phyloP scores from a whole-genome alignment of 2,329 filamentous ascomycete species.

The Byssothecium circinans region DNA sequence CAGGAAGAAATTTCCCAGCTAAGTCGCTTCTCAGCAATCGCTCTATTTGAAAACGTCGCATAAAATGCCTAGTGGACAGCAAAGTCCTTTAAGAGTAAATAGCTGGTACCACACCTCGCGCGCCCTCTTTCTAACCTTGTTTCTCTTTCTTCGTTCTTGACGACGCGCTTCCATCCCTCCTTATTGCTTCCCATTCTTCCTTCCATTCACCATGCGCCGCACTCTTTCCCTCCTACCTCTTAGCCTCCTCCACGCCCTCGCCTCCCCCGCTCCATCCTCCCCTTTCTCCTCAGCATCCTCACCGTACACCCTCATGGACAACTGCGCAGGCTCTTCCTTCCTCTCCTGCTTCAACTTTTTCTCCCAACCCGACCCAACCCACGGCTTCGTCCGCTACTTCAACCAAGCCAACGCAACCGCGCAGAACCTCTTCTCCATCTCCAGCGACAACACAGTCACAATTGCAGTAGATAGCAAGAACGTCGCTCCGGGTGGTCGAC shows the following conservation, averaged over 20 bases:
- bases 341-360: conserved; percentile 30
- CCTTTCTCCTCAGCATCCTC: background rate
- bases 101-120: too few relatives aligned
- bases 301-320: conserved; percentile 14
- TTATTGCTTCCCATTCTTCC: too few relatives aligned
- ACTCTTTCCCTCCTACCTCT: background rate
- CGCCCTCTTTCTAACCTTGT: too few relatives aligned
- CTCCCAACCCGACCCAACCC: conserved; percentile 43
- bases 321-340: conserved; percentile 16
- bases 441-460: conserved; percentile 36
- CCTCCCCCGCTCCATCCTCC: background rate
- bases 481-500: conserved; percentile 35
- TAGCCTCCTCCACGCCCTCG: background rate
- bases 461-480: conserved; percentile 49
- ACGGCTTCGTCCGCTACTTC: conserved; percentile 39
- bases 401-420: conserved; percentile 38
- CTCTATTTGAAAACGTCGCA: too few relatives aligned
- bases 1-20: background rate
- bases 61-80: too few relatives aligned
- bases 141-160: too few relatives aligned
- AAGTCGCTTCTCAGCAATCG: too few relatives aligned
- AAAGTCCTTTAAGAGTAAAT: too few relatives aligned
- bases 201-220: too few relatives aligned
- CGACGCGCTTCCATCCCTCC: too few relatives aligned
- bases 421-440: conserved; percentile 32